Evolutionary conservation across 257 asterid species (phyloP), one percentile per base, ranked within the genome.

Genomic region (Solanum phureja): DNA sequence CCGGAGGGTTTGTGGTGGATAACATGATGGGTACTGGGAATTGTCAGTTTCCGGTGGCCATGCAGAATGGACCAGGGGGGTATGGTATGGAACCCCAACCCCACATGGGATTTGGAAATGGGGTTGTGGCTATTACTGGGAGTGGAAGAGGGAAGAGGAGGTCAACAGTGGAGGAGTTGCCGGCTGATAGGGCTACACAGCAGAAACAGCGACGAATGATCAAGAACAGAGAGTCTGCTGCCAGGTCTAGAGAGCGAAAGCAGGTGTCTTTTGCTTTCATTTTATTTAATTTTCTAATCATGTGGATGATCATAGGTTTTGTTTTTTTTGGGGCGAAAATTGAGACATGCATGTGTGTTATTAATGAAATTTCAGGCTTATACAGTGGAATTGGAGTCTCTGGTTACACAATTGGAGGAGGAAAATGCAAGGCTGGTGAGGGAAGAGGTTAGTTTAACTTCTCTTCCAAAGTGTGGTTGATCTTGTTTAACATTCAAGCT

Each of bases 151-250:
- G 99, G 93, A 96, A 94, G 92, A 92, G 98, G 89, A 93, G 95
- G 89, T 95, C 91, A 87, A 93, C 92, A 3, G 95, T 91, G 81
- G 98, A 95, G 88, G 99, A 95, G 52, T 89, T 87, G 89, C 94
- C 95, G 62, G 91, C 95, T 13, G 99, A 96, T 88, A 96, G 93
- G 90, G 98, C 99, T 49, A 94, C 99, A 16, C 99, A 95, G 92
- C 99, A 97, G 93, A 97, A 94, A 91, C 99, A 97, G 94, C 92
- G 96, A 90, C 91, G 99, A 68, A 97, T 97, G 99, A 97, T 97
- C 86, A 97, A 97, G 91, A 97, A 97, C 91, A 92, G 99, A 89
- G 99, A 97, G 86, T 95, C 98, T 87, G 99, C 99, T 37, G 99
- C 99, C 29, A 91, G 98, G 94, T 97, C 99, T 46, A 91, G 99